phyloP scores from a whole-genome alignment of 1,139 yeast species.

The Protomyces inundatus region DNA sequence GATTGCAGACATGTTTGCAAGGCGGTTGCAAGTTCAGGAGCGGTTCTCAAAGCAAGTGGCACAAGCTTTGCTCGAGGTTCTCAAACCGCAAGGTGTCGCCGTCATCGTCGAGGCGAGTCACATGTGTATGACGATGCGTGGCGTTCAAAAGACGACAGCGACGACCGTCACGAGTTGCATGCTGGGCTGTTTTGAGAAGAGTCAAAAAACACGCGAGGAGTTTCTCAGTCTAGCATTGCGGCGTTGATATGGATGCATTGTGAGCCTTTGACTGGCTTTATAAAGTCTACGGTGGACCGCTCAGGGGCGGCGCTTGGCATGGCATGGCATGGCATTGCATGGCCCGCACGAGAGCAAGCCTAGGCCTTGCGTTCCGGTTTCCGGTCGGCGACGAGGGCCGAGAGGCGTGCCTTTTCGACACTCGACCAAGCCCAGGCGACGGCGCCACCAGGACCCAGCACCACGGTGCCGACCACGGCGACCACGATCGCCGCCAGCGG shows the following conservation, averaged over 20 bases:
- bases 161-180: slow-evolving; percentile 92
- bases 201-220: slow-evolving; percentile 94
- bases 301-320: too few relatives aligned
- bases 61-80: slow-evolving; percentile 83
- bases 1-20: slow-evolving; percentile 91
- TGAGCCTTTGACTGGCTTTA: too few relatives aligned
- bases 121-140: slow-evolving; percentile 99
- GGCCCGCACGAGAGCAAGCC: background rate
- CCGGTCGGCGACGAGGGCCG: slow-evolving; percentile 19
- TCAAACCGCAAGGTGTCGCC: slow-evolving; percentile 94
- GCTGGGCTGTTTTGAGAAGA: slow-evolving; percentile 76
- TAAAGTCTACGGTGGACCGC: background rate
- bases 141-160: slow-evolving; percentile 92
- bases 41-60: slow-evolving; percentile 95
- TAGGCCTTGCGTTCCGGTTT: slow-evolving; percentile 1
- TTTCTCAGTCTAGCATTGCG: slow-evolving; percentile 46
- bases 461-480: slow-evolving; percentile 15
- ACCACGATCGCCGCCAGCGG: slow-evolving; percentile 6
- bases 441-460: slow-evolving; percentile 24
- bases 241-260: slow-evolving; percentile 1
- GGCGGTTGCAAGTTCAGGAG: slow-evolving; percentile 95
- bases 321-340: too few relatives aligned
- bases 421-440: slow-evolving; percentile 24
- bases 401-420: slow-evolving; percentile 19
- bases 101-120: slow-evolving; percentile 97